Evolutionary conservation across 768 basidiomycete species (phyloP).

Genomic region (Psilocybe cyanescens): DNA sequence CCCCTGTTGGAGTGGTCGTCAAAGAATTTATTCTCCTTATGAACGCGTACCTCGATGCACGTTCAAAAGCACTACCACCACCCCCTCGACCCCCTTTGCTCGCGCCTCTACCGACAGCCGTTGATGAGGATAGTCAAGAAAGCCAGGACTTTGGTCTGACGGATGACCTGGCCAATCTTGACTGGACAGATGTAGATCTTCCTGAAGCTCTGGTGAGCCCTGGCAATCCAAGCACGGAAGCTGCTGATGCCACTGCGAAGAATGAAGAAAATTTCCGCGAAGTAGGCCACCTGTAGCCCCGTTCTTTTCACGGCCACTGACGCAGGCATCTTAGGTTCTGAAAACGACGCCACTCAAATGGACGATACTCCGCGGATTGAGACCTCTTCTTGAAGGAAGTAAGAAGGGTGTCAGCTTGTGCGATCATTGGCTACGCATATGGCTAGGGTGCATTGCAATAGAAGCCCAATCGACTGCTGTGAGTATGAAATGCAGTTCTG

Average conservation of each 20-base stretch:
- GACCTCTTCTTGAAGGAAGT: conserved; percentile 21
- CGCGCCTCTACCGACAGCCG: conserved; percentile 22
- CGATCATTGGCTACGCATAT: conserved; percentile 68
- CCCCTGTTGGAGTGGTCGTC: neutral
- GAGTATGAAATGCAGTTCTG: conserved; percentile 4
- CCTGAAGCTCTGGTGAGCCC: conserved; percentile 42
- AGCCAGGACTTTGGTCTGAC: conserved; percentile 78
- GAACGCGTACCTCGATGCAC: conserved; percentile 62
- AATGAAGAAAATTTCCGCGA: conserved; percentile 11
- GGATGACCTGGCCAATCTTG: conserved; percentile 57
- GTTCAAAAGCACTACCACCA: conserved; percentile 50
- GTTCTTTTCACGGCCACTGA: neutral
- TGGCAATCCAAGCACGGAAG: conserved; percentile 1
- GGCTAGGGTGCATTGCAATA: conserved; percentile 72
- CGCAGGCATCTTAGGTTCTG: conserved; percentile 1
- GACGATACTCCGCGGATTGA: conserved; percentile 34
- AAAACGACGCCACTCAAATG: conserved; percentile 3
- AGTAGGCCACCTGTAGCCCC: conserved; percentile 9
- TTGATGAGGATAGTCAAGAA: conserved; percentile 55
- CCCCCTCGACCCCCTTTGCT: conserved; percentile 36
- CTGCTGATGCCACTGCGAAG: neutral
- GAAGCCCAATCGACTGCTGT: conserved; percentile 39
- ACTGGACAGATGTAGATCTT: conserved; percentile 61
- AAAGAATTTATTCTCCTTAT: conserved; percentile 31
- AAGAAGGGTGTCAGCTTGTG: conserved; percentile 34